phyloP scores from a whole-genome alignment of 306 rosid species.

The Prunus davidiana region DNA sequence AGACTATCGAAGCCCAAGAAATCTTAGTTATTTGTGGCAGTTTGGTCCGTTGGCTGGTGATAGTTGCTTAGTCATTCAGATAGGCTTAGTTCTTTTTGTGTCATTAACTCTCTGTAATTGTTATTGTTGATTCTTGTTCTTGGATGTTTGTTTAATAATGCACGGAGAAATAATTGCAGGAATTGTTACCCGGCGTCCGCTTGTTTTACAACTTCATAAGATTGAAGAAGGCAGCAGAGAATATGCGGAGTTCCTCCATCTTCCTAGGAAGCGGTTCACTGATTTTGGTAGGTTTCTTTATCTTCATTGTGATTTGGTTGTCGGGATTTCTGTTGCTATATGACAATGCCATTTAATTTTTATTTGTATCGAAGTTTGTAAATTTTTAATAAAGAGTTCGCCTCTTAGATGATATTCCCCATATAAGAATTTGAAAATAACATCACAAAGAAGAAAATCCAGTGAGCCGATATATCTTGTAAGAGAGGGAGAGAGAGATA shows the following conservation, averaged over 20 bases:
- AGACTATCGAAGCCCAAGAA: background rate
- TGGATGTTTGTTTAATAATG: slow-evolving; percentile 15
- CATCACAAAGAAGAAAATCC: background rate
- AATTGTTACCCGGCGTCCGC: slow-evolving; percentile 91
- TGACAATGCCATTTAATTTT: background rate
- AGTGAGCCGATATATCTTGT: background rate
- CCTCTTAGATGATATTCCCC: background rate
- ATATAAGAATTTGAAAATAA: background rate
- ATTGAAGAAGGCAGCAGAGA: slow-evolving; percentile 76
- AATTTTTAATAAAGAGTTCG: background rate
- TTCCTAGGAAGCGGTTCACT: slow-evolving; percentile 69
- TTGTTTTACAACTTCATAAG: slow-evolving; percentile 90
- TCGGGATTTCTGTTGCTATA: slow-evolving; percentile 1
- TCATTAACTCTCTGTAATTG: background rate
- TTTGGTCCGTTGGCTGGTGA: background rate
- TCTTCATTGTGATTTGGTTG: background rate
- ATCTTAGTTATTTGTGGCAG: background rate
- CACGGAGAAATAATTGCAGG: slow-evolving; percentile 48
- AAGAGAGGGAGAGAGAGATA: background rate
- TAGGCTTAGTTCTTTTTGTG: background rate
- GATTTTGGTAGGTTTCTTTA: slow-evolving; percentile 60
- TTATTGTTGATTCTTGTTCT: background rate
- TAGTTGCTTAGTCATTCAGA: background rate
- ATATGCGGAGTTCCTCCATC: slow-evolving; percentile 86
- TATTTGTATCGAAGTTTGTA: background rate